Base-by-base conservation (phyloP, 805 yeast species). In the Sporopachydermia lactativora region DNA sequence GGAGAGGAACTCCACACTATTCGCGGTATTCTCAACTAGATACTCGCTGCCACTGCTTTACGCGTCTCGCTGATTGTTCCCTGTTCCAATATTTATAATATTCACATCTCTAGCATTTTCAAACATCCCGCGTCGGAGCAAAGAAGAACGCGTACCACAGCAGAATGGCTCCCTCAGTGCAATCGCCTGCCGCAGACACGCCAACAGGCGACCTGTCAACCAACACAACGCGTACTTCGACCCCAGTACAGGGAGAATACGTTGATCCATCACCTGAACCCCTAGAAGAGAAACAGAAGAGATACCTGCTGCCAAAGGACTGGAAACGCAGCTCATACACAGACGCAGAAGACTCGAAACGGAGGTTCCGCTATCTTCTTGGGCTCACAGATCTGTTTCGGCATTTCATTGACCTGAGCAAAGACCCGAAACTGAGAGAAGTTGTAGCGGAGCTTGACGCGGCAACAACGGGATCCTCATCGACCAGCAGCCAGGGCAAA, bases 361-460 rank as follows among this genome's bases (percentile, higher is more conserved):
- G 75, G 50, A 62, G 88, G 48, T 81, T 79, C 61, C 71, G 71
- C 48, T 77, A 81, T 55, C 60, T 81, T 31, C 54, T 81, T 36
- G 77, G 82, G 0, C 58, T 81, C 42, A 77, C 86, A 3, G 71
- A 70, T 14, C 59, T 81, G 39, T 81, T 81, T 58, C 67, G 71
- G 44, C 84, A 79, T 54, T 81, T 81, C 52, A 73, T 81, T 47
- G 71, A 73, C 41, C 65, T 71, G 36, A 77, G 64, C 36, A 74
- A 68, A 46, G 85, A 80, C 56, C 70, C 73, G 8, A 63, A 59
- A 17, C 74, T 78, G 50, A 64, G 65, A 39, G 56, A 66, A 45
- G 79, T 77, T 11, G 57, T 77, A 39, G 65, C 71, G 19, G 50
- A 61, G 39, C 52, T 71, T 35, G 58, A 60, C 18, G 42, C 51